These are phyloP conservation scores for Rhynchospora tenuis DNA, from an alignment of 176 grass and related monocot genomes.

Conservation along the genomic window DNA sequence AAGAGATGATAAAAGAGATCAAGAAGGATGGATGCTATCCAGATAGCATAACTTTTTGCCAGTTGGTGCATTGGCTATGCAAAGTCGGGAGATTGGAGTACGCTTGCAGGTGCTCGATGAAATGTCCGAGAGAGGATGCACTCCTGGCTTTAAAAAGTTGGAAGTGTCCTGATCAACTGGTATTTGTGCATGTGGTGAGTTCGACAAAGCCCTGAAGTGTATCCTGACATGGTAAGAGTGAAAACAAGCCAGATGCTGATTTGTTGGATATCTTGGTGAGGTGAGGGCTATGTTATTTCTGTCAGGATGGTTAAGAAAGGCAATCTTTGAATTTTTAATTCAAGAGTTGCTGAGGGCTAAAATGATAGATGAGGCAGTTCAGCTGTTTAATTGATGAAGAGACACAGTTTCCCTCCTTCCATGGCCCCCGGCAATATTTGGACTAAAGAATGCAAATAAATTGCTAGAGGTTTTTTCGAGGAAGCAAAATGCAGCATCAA, in stretches of 20 bases:
- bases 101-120: slow-evolving; percentile 49
- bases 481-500: slow-evolving; percentile 27
- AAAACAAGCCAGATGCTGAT: slow-evolving; percentile 41
- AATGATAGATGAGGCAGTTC: slow-evolving; percentile 55
- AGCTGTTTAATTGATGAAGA: slow-evolving; percentile 55
- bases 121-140: slow-evolving; percentile 46
- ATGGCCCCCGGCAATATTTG: slow-evolving; percentile 43
- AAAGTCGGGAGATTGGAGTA: slow-evolving; percentile 49
- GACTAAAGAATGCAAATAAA: slow-evolving; percentile 53
- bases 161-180: slow-evolving; percentile 73
- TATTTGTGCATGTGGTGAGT: slow-evolving; percentile 44
- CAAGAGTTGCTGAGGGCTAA: slow-evolving; percentile 39
- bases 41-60: slow-evolving; percentile 69
- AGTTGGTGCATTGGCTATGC: slow-evolving; percentile 60
- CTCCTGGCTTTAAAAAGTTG: slow-evolving; percentile 61
- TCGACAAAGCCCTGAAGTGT: slow-evolving; percentile 42
- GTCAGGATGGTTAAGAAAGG: slow-evolving; percentile 53
- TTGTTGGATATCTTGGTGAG: slow-evolving; percentile 62
- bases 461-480: slow-evolving; percentile 54
- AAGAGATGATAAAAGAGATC: slow-evolving; percentile 43
- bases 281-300: slow-evolving; percentile 34
- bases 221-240: slow-evolving; percentile 52
- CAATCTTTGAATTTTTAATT: slow-evolving; percentile 47
- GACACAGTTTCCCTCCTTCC: slow-evolving; percentile 38
- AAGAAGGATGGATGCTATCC: slow-evolving; percentile 38